A percentile compares a stretch with the other conserved stretches of the same genome.
Evolutionary conservation across 1,284 basidiomycete genomes (phyloP).

Genomic region (Sanghuangporus weigelae): DNA sequence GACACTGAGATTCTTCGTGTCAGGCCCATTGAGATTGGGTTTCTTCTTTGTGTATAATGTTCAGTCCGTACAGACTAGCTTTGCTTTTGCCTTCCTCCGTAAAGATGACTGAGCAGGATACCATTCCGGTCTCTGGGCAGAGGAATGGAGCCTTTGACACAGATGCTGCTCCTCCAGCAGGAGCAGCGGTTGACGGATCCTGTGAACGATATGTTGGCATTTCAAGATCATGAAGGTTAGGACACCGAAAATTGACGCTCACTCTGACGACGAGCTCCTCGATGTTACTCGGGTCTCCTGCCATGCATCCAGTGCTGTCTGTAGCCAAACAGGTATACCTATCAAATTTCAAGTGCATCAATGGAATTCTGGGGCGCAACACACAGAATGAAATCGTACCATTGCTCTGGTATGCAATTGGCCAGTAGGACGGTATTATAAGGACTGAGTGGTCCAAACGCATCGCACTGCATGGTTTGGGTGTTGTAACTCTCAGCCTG

Average conservation of each 20-base stretch:
- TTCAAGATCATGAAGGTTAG: neutral
- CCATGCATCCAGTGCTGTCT: neutral
- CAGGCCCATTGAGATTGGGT: neutral
- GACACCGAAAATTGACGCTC: neutral
- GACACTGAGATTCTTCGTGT: neutral
- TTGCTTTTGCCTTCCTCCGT: neutral
- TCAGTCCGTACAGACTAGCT: neutral
- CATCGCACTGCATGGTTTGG: neutral
- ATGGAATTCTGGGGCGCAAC: neutral
- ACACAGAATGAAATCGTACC: neutral
- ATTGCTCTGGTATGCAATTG: neutral
- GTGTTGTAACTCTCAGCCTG: neutral
- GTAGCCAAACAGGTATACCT: constrained; percentile 1
- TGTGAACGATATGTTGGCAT: neutral
- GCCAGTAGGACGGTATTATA: neutral
- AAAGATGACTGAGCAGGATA: neutral
- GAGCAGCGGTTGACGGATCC: neutral
- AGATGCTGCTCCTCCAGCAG: neutral
- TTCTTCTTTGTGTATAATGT: neutral
- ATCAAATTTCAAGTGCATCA: neutral
- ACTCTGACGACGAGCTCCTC: neutral
- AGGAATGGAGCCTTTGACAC: neutral
- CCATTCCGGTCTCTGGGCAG: neutral
- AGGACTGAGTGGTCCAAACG: constrained; percentile 1
- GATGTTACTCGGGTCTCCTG: neutral